Evolutionary conservation across 1,284 basidiomycete genomes (phyloP), one percentile per base, ranked within the genome.

Genomic region (Rhizoctonia solani): DNA sequence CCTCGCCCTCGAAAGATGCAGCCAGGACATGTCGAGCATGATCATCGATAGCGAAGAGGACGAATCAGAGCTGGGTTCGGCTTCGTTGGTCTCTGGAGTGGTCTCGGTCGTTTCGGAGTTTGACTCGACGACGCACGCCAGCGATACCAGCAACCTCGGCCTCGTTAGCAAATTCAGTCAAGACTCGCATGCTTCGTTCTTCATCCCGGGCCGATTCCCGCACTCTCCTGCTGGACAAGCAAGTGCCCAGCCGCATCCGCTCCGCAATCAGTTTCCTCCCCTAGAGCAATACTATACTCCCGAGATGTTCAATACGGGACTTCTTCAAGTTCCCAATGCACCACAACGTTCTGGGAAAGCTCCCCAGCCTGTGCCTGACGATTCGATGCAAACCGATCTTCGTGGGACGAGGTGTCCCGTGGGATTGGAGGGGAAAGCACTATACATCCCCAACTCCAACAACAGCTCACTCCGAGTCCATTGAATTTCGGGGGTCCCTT

Each of bases 331-430:
- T 14, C 61, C 61, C 8, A 50, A 50, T 49, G 61, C 61, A 29
- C 61, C 61, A 6, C 39, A 53, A 14, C 61, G 61, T 5, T 37
- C 27, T 19, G 39, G 49, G n/a, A 42, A 65, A 32, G 58, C 58
- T 3, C 61, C 49, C 19, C 9, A 23, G 44, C 61, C 61, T n/a
- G 50, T 46, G 11, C n/a, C 61, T 1, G 39, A 46, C 50, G 50
- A 65, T 21, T 65, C 61, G 13, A 65, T 65, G 61, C 61, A 65
- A 16, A 65, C 61, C 23, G 61, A 65, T 27, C 61, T 37, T 52
- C 46, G 13, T 65, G 61, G 61, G 61, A 65, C 29, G 49, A 65
- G 37, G 61, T 65, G 2, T 65, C 61, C 23, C 37, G 61, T 8
- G 61, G 59, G 3, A 19, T 37, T 19, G 59, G 21, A 23, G 61